A percentile compares a stretch with the other conserved stretches of the same genome.
Evolutionary conservation across 306 rosid genomes (phyloP).

Genomic region (Dalbergia cultrata): DNA sequence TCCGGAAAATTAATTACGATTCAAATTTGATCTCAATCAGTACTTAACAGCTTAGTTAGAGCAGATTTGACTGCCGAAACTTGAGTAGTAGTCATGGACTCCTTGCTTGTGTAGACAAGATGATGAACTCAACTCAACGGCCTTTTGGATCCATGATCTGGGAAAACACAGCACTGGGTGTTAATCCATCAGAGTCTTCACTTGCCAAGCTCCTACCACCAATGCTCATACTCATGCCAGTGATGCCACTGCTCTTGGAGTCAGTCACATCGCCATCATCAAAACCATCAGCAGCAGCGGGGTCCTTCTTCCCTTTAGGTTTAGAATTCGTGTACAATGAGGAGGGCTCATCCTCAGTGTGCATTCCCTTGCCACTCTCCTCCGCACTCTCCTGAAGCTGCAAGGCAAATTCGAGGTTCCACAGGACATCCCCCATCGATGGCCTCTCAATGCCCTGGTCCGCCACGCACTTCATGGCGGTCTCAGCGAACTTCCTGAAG

Average conservation of each 20-base stretch:
- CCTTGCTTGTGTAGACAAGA: too few species aligned
- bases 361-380: conserved; percentile 63
- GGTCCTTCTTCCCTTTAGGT: conserved; percentile 64
- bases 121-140: conserved; percentile 47
- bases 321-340: conserved; percentile 24
- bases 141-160: conserved; percentile 91
- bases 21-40: not conserved
- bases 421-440: conserved; percentile 83
- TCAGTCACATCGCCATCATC: conserved; percentile 64
- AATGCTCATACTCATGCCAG: conserved; percentile 78
- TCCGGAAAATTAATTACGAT: not conserved
- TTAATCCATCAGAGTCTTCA: conserved; percentile 80
- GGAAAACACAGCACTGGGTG: conserved; percentile 82
- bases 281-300: conserved; percentile 21
- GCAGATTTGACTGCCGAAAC: not conserved
- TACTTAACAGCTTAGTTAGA: not conserved
- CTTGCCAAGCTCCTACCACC: conserved; percentile 84
- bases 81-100: not conserved
- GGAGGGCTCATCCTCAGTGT: conserved; percentile 49
- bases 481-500: conserved; percentile 77
- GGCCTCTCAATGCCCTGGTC: conserved; percentile 89
- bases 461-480: conserved; percentile 81
- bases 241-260: conserved; percentile 81
- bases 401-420: conserved; percentile 88
- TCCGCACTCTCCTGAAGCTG: conserved; percentile 87